phyloP scores from a whole-genome alignment of 148 eudicot species.

The Camellia japonica region DNA sequence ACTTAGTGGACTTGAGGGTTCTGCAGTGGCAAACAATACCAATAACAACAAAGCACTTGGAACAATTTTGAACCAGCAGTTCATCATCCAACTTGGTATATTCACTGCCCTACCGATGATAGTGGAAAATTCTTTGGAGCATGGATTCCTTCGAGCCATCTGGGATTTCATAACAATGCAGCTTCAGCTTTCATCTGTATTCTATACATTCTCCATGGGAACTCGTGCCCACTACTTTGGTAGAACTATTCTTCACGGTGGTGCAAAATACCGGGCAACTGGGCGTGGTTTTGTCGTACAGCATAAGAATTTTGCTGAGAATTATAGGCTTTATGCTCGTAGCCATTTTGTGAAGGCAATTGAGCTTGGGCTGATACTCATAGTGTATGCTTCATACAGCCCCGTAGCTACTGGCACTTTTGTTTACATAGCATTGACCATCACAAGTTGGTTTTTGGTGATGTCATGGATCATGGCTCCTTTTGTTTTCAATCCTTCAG shows the following conservation, averaged over 20 bases:
- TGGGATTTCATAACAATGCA: conserved; percentile 93
- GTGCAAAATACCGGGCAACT: conserved; percentile 91
- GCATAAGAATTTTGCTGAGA: conserved; percentile 83
- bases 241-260: conserved; percentile 88
- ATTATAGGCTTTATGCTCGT: conserved; percentile 78
- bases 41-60: conserved; percentile 68
- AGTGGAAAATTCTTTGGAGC: conserved; percentile 82
- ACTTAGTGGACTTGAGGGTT: conserved; percentile 75
- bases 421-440: conserved; percentile 74
- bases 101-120: conserved; percentile 93
- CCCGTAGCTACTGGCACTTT: conserved; percentile 72
- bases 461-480: conserved; percentile 86
- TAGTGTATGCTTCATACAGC: conserved; percentile 76
- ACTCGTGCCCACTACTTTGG: conserved; percentile 91
- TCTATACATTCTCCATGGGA: conserved; percentile 90
- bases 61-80: conserved; percentile 80
- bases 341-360: conserved; percentile 93
- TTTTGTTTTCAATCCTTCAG: conserved; percentile 83
- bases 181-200: conserved; percentile 79
- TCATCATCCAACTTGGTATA: conserved; percentile 76
- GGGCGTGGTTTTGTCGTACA: conserved; percentile 97
- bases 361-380: conserved; percentile 74
- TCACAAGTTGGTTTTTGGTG: conserved; percentile 91
- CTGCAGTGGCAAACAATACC: conserved; percentile 31
- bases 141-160: conserved; percentile 72